Evolutionary conservation across 176 grass and related monocot species (phyloP).

Genomic region (Phragmites australis): DNA sequence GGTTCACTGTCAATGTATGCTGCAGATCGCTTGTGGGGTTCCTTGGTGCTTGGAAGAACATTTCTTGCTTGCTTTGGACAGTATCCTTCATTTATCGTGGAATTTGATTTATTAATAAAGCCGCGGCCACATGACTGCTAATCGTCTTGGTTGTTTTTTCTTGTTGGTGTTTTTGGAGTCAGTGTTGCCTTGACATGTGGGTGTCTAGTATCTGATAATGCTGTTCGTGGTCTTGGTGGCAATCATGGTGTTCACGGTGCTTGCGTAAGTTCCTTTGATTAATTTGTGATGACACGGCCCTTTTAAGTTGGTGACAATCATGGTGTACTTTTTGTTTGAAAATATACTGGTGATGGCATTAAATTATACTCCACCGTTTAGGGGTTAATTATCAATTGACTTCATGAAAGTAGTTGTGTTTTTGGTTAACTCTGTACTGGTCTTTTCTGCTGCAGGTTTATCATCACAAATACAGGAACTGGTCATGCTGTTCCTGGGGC

Average conservation of each 20-base stretch:
- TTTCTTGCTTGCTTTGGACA: constrained; percentile 77
- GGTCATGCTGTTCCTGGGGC: constrained; percentile 77
- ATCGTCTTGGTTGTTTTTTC: constrained; percentile 1
- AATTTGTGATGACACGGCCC: neutral
- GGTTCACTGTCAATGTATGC: constrained; percentile 12
- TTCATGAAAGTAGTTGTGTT: neutral
- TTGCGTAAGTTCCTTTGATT: constrained; percentile 70
- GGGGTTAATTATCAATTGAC: constrained; percentile 1
- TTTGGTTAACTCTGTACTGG: neutral
- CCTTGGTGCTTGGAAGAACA: constrained; percentile 87
- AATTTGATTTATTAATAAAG: constrained; percentile 20
- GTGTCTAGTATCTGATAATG: constrained; percentile 75
- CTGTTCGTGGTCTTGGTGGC: constrained; percentile 80
- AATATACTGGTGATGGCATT: constrained; percentile 18
- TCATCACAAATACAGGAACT: constrained; percentile 85
- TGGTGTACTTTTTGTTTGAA: constrained; percentile 34
- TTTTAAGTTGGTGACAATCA: constrained; percentile 21
- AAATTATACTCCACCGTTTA: neutral
- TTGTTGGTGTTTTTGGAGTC: constrained; percentile 22
- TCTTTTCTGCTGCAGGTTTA: constrained; percentile 71
- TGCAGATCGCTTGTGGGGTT: constrained; percentile 93
- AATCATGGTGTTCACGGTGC: constrained; percentile 89
- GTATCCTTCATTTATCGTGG: constrained; percentile 69
- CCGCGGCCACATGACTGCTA: constrained; percentile 25
- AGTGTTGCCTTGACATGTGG: constrained; percentile 67